A percentile compares a stretch with the other conserved stretches of the same genome.
These are phyloP conservation scores for Eudorina sp. DNA, from an alignment of 139 green algal genomes.

Conservation along the genomic window DNA sequence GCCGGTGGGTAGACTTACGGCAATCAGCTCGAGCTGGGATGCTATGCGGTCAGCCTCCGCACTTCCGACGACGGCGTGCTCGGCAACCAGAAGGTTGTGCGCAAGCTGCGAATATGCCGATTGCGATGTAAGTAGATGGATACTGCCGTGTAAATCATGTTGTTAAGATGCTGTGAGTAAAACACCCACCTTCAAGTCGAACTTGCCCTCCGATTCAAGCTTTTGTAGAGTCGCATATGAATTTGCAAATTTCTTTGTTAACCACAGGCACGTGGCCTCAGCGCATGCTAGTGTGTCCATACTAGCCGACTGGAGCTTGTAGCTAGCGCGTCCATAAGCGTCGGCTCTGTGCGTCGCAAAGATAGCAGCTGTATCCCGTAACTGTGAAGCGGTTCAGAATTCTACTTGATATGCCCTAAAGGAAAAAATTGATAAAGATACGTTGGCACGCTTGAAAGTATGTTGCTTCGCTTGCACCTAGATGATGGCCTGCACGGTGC, in stretches of 20 bases:
- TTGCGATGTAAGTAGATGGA: no score
- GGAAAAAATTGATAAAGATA: no score
- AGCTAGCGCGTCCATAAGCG: no score
- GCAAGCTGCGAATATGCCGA: constrained; percentile 13
- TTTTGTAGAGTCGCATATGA: constrained; percentile 15
- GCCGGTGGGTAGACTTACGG: not conserved
- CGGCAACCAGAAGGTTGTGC: constrained; percentile 42
- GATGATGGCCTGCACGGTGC: not conserved
- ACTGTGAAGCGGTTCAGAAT: no score
- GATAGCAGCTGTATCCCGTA: no score
- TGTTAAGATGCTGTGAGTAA: not conserved
- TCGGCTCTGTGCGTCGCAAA: no score
- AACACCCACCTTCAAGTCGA: constrained; percentile 12
- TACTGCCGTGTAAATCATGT: not conserved
- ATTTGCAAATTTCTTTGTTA: not conserved
- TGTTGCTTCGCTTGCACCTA: not conserved
- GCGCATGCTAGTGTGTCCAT: constrained; percentile 16
- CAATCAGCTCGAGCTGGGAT: constrained; percentile 19
- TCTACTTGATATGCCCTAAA: no score
- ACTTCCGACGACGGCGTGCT: not conserved
- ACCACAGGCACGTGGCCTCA: constrained; percentile 47
- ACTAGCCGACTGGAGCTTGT: no score
- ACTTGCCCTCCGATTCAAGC: constrained; percentile 14
- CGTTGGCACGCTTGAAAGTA: not conserved
- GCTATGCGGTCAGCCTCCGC: constrained; percentile 1